These are phyloP conservation scores for Myxozyma geophila DNA, from an alignment of 805 yeast species.

Conservation along the genomic window DNA sequence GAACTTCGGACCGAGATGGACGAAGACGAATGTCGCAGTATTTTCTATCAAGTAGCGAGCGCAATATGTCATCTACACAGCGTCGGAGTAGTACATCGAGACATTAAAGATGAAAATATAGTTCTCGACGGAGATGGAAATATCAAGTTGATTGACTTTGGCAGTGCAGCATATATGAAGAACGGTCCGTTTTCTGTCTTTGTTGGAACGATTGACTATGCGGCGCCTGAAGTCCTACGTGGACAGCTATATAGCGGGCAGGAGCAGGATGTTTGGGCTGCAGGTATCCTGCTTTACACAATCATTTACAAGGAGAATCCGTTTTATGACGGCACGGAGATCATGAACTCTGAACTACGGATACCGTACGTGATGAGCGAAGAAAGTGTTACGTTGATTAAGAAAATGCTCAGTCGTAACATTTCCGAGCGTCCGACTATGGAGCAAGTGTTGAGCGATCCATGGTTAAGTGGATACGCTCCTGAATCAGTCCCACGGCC, in stretches of 20 bases:
- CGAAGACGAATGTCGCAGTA: slow-evolving; percentile 75
- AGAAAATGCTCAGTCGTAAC: slow-evolving; percentile 69
- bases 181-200: slow-evolving; percentile 97
- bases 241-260: slow-evolving; percentile 90
- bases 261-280: slow-evolving; percentile 97
- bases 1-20: slow-evolving; percentile 82
- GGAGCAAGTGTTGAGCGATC: slow-evolving; percentile 67
- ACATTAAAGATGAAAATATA: slow-evolving; percentile 91
- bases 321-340: slow-evolving; percentile 92
- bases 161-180: slow-evolving; percentile 86
- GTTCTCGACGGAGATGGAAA: slow-evolving; percentile 78
- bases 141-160: slow-evolving; percentile 89
- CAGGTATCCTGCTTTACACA: slow-evolving; percentile 89
- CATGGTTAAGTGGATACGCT: slow-evolving; percentile 59
- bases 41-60: slow-evolving; percentile 76
- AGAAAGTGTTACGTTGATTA: slow-evolving; percentile 65
- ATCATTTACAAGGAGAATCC: slow-evolving; percentile 93
- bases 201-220: slow-evolving; percentile 96
- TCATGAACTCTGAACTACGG: slow-evolving; percentile 84
- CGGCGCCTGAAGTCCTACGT: slow-evolving; percentile 92
- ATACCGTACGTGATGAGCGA: slow-evolving; percentile 67
- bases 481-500: not conserved
- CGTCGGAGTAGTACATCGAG: slow-evolving; percentile 90
- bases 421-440: slow-evolving; percentile 72
- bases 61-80: slow-evolving; percentile 82